Evolutionary conservation across 2,329 filamentous ascomycete species (phyloP).

Genomic region (Hypomyces perniciosus): DNA sequence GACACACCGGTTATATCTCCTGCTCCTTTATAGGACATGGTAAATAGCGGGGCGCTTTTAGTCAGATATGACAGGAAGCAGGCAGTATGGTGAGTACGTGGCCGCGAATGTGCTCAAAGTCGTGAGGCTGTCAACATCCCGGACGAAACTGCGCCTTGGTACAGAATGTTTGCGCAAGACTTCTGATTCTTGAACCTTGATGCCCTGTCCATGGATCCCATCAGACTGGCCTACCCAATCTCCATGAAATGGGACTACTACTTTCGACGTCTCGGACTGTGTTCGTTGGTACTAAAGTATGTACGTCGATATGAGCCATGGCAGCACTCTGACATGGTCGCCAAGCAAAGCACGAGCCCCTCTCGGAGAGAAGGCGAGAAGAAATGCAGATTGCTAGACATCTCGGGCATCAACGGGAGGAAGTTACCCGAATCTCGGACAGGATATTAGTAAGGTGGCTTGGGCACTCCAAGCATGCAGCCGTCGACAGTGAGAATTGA

Average conservation of each 20-base stretch:
- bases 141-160: neutral
- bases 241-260: slow-evolving; percentile 3
- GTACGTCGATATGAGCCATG: no score
- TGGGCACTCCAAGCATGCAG: neutral
- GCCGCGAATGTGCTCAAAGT: slow-evolving; percentile 2
- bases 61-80: slow-evolving; percentile 11
- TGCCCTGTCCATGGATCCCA: neutral
- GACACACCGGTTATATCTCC: slow-evolving; percentile 13
- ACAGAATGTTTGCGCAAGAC: neutral
- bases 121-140: slow-evolving; percentile 1
- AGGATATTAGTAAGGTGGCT: no score
- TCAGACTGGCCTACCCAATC: neutral
- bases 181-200: neutral
- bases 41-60: slow-evolving; percentile 8
- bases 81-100: slow-evolving; percentile 6
- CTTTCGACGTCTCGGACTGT: no score
- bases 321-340: neutral
- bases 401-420: neutral
- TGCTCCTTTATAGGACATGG: slow-evolving; percentile 8
- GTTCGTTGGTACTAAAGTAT: no score
- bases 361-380: neutral
- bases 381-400: neutral
- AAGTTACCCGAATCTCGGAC: no score
- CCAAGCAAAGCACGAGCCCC: slow-evolving; percentile 7
- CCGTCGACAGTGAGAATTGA: no score